Evolutionary conservation across 192 early-diverging fungal species (phyloP).

Genomic region (Coemansia guatemalensis): DNA sequence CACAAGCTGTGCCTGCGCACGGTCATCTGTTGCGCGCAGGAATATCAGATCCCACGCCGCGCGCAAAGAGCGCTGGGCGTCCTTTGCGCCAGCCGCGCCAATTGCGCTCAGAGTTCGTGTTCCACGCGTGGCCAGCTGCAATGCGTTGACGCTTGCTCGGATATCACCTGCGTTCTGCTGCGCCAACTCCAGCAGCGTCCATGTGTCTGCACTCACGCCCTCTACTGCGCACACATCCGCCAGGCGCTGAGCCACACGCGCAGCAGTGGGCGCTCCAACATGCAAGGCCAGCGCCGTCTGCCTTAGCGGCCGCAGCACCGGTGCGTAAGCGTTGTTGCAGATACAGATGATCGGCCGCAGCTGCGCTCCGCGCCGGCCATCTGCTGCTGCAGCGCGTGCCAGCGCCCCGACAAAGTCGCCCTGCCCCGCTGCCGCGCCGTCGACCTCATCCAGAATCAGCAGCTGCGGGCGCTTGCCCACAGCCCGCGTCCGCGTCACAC

Average conservation of each 20-base stretch:
- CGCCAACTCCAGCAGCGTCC: slow-evolving; percentile 71
- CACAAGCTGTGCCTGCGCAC: slow-evolving; percentile 38
- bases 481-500: slow-evolving; percentile 77
- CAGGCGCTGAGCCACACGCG: slow-evolving; percentile 71
- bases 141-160: slow-evolving; percentile 81
- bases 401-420: slow-evolving; percentile 81
- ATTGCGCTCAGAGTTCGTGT: slow-evolving; percentile 52
- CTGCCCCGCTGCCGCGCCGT: slow-evolving; percentile 76
- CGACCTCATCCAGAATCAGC: slow-evolving; percentile 95
- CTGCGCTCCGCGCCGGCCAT: slow-evolving; percentile 48
- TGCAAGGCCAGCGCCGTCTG: slow-evolving; percentile 70
- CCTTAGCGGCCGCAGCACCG: slow-evolving; percentile 82
- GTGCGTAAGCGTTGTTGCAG: slow-evolving; percentile 94
- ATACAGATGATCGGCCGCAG: slow-evolving; percentile 96
- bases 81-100: slow-evolving; percentile 71
- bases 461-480: slow-evolving; percentile 73
- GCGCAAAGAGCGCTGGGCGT: slow-evolving; percentile 75
- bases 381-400: slow-evolving; percentile 5
- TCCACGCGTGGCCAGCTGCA: slow-evolving; percentile 58
- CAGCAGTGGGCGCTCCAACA: slow-evolving; percentile 65
- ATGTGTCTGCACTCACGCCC: slow-evolving; percentile 68
- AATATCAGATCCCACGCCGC: slow-evolving; percentile 87
- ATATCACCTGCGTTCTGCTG: slow-evolving; percentile 86
- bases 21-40: slow-evolving; percentile 12
- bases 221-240: slow-evolving; percentile 79